Evolutionary conservation across 352 stramenopile genomes (phyloP).

Genomic region (Globisporangium splendens): DNA sequence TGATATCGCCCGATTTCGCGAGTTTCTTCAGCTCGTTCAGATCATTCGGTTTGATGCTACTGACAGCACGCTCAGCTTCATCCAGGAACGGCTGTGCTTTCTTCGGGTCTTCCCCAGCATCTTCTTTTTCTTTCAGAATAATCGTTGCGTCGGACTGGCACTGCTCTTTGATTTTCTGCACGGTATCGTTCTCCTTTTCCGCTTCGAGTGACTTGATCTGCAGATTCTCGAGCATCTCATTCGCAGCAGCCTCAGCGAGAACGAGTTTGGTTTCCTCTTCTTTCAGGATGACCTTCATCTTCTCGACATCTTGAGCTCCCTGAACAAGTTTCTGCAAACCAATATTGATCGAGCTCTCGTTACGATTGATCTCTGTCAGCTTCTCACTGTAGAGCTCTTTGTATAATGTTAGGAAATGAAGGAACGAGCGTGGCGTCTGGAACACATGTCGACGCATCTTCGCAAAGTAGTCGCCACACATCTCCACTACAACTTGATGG

Average conservation of each 20-base stretch:
- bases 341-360: slow-evolving; percentile 80
- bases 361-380: slow-evolving; percentile 67
- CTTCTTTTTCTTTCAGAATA: slow-evolving; percentile 83
- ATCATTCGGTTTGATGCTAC: slow-evolving; percentile 87
- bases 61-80: slow-evolving; percentile 82
- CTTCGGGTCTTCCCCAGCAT: slow-evolving; percentile 86
- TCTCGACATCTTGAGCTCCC: slow-evolving; percentile 84
- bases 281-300: slow-evolving; percentile 87
- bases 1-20: slow-evolving; percentile 87
- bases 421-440: slow-evolving; percentile 86
- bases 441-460: slow-evolving; percentile 84
- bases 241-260: slow-evolving; percentile 72
- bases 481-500: slow-evolving; percentile 71
- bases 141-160: slow-evolving; percentile 74
- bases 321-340: slow-evolving; percentile 88
- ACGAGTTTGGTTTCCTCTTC: slow-evolving; percentile 88
- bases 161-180: slow-evolving; percentile 84
- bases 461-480: slow-evolving; percentile 65
- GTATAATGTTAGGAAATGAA: slow-evolving; percentile 86
- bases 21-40: slow-evolving; percentile 92
- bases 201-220: slow-evolving; percentile 80
- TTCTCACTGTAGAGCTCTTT: slow-evolving; percentile 75
- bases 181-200: slow-evolving; percentile 89
- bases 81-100: slow-evolving; percentile 90
- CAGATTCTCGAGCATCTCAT: slow-evolving; percentile 79